Evolutionary conservation across 495 filamentous ascomycete species (phyloP), one percentile per base, ranked within the genome.

Genomic region (Platismatia glauca): DNA sequence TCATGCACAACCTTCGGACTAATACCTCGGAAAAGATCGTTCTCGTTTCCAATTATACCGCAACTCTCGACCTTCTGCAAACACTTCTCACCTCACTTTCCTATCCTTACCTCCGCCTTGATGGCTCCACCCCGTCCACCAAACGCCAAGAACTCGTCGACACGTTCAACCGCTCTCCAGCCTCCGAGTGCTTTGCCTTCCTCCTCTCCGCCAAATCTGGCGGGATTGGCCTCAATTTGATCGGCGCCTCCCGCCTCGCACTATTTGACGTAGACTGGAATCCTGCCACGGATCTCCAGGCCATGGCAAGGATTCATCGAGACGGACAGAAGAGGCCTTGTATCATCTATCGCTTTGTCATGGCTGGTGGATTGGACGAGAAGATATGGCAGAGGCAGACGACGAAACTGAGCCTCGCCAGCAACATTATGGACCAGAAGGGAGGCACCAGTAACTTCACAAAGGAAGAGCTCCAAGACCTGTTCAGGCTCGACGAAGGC

Each of bases 211-310:
- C 89, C 15, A 91, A 91, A 71, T 81, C 86, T 46, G 89, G 89
- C 16, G 89, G 89, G 9, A 80, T 82, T 22, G 89, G 89, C 5
- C 78, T 93, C 50, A 93, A 93, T 70, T 81, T 93, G 5, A 86
- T 89, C 62, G 89, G 89, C 27, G 89, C 89, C 6, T 88, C 85
- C 27, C 79, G 89, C 15, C 81, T 93, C 1, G 76, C 91, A 11
- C 81, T 93, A 4, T 91, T 91, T 68, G 89, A 93, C 66, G 81
- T 89, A 8, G 89, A 91, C 72, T 93, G 89, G 89, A 93, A 93
- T 67, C 89, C 89, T 2, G 84, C 86, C 11, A 91, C 86, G 4
- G 89, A 93, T 67, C 75, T 86, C 24, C 89, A 93, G 70, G 89
- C 89, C n/a, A 91, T 93, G 89, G 89, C 89, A 3, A 82, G 89